Evolutionary conservation across 2,329 filamentous ascomycete genomes (phyloP), one percentile per base, ranked within the genome.

Genomic region (Ilyonectria sp.): DNA sequence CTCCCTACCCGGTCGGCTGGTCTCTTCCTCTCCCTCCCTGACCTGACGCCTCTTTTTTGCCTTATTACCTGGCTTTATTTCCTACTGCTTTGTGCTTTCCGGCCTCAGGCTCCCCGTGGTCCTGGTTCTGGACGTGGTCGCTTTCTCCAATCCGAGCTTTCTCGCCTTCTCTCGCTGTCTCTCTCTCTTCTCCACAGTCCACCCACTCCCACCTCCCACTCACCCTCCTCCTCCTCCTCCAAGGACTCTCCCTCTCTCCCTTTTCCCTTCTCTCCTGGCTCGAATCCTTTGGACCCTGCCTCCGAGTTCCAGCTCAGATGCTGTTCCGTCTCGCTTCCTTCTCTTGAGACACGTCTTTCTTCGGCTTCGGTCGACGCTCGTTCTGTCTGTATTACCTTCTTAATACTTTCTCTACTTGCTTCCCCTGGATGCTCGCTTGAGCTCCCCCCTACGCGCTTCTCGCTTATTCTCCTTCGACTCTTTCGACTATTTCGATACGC

Each of bases 31-130:
- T 76, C 71, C 70, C 69, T 73, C 70, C 75, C 60, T 74, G 72
- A 59, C 75, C 77, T 78, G 79, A 78, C 77, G 78, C 77, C 75
- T 79, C 73, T 78, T 76, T 76, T 75, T 71, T 71, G 71, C 69
- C 71, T 73, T 74, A 73, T 69, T 72, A 74, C 71, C 70, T 75
- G 71, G 56, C 66, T 60, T 66, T 68, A 60, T 71, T 75, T 75
- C 71, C 72, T 72, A 74, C 61, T 71, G 71, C 65, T 58, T 72
- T 70, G 67, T 69, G 63, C 68, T 49, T 72, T 70, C 74, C 52
- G 69, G 72, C 74, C 74, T 76, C 67, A 75, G 74, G 74, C 71
- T 75, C 63, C 65, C 67, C 66, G 68, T 74, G 70, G 69, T 69
- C 60, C 70, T 67, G 67, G 67, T 65, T 64, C 64, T 64, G 60